Base-by-base conservation (phyloP, 2,329 filamentous ascomycete species). In the Alternaria consortialis region DNA sequence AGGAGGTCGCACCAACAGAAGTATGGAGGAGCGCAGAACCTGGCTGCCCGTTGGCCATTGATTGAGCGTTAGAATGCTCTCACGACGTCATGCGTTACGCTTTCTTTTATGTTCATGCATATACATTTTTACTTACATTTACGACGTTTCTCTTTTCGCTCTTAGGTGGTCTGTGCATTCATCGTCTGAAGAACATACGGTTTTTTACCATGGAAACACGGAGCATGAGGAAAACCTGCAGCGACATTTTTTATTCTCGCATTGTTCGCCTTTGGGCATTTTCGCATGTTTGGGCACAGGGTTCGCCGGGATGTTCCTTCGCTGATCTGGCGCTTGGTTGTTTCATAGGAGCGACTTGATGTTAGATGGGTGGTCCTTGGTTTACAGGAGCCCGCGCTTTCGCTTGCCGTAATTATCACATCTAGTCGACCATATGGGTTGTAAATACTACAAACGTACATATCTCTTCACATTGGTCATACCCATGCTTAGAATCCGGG, bases 11-110 rank as follows among this genome's bases (percentile, higher is more conserved):
- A 82, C 88, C 32, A 86, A 88, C 69, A 66, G 88, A 67, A 89
- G 86, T 73, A 87, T 90, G 86, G 88, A 90, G 74, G 85, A 88
- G 62, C 81, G 82, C 58, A 77, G 87, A 63, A 84, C 84, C 61
- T 87, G 86, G 86, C 74, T 86, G 39, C 80, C 81, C 7, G 76
- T 82, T 40, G 79, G 76, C 39, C 67, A 78, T 56, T 76, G 53
- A 72, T 56, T 76, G 53, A 72, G 25, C 32, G 48, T 40, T 27
- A 20, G 43, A 20, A 46, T 44, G 20, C 32, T 80, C 62, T 80
- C 53, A 71, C 68, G 69, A 70, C 66, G 65, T 73, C 53, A 72
- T 62, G 64, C 57, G 43, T 62, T 44, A 60, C 36, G 58, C 31
- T 31, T 46, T 50, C 31, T 57, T 56, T 56, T 47, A 56, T 44